These are phyloP conservation scores for Nakazawaea wickerhamii DNA, from an alignment of 805 yeast genomes.

Conservation along the genomic window DNA sequence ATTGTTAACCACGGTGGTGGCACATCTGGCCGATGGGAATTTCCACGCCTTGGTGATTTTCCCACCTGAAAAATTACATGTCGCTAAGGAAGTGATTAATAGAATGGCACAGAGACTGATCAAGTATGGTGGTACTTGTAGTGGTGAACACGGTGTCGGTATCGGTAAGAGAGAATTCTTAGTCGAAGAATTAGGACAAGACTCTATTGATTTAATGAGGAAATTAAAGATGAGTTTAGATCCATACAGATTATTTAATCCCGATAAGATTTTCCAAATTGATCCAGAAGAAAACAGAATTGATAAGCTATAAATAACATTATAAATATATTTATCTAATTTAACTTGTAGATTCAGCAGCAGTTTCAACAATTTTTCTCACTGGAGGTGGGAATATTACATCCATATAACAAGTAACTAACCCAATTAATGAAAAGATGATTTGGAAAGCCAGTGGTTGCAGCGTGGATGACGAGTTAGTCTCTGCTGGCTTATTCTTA, in stretches of 20 bases:
- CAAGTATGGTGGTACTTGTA: constrained; percentile 72
- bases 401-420: constrained; percentile 47
- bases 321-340: background rate
- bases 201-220: constrained; percentile 69
- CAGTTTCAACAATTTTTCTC: constrained; percentile 19
- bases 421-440: constrained; percentile 40
- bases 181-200: constrained; percentile 59
- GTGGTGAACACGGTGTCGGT: constrained; percentile 88
- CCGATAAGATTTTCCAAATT: constrained; percentile 70
- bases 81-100: constrained; percentile 45
- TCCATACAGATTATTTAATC: constrained; percentile 68
- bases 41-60: constrained; percentile 65
- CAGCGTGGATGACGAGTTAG: constrained; percentile 19
- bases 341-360: constrained; percentile 18
- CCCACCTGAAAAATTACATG: constrained; percentile 41
- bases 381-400: constrained; percentile 41
- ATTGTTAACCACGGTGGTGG: constrained; percentile 54
- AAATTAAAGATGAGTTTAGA: constrained; percentile 66
- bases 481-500: constrained; percentile 17
- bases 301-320: constrained; percentile 6
- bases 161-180: constrained; percentile 65
- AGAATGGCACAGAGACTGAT: constrained; percentile 64
- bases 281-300: constrained; percentile 38
- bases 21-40: constrained; percentile 85
- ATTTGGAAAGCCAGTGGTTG: constrained; percentile 45